phyloP scores from a whole-genome alignment of 805 yeast species.

The Cyberlindnera xylosilytica region DNA sequence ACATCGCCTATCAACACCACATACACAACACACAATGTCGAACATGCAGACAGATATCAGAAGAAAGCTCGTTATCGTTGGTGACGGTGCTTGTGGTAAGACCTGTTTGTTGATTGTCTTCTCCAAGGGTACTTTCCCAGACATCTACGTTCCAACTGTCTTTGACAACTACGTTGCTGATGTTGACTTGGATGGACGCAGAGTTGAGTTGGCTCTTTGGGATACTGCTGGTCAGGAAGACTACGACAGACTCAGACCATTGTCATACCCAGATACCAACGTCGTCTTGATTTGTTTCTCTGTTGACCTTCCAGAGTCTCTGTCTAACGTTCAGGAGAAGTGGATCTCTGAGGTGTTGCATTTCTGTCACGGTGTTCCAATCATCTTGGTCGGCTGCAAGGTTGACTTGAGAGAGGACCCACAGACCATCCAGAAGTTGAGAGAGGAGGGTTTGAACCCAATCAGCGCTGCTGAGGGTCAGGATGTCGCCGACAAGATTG shows the following conservation, averaged over 20 bases:
- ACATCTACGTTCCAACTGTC: constrained; percentile 93
- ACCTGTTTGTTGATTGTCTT: constrained; percentile 85
- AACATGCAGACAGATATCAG: constrained; percentile 36
- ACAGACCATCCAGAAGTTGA: constrained; percentile 68
- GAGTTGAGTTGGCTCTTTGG: constrained; percentile 93
- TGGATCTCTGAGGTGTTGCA: constrained; percentile 94
- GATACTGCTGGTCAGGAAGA: constrained; percentile 99
- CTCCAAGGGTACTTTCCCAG: constrained; percentile 89
- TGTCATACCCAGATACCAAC: constrained; percentile 89
- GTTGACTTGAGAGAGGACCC: constrained; percentile 84
- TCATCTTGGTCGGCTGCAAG: constrained; percentile 90
- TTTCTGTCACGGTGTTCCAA: constrained; percentile 93
- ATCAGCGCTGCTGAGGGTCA: constrained; percentile 81
- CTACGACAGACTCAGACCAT: constrained; percentile 88
- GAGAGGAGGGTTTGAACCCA: constrained; percentile 75
- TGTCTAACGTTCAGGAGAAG: constrained; percentile 91
- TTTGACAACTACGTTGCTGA: constrained; percentile 98
- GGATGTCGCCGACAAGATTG: constrained; percentile 83
- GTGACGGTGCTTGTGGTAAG: constrained; percentile 98
- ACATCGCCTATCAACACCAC: background rate
- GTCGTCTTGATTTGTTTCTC: constrained; percentile 91
- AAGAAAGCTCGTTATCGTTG: constrained; percentile 89
- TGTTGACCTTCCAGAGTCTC: constrained; percentile 85
- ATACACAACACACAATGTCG: constrained; percentile 22
- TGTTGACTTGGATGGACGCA: constrained; percentile 86